A percentile compares a stretch with the other conserved stretches of the same genome.
phyloP scores from a whole-genome alignment of 306 rosid species.

The Biancaea sappan region DNA sequence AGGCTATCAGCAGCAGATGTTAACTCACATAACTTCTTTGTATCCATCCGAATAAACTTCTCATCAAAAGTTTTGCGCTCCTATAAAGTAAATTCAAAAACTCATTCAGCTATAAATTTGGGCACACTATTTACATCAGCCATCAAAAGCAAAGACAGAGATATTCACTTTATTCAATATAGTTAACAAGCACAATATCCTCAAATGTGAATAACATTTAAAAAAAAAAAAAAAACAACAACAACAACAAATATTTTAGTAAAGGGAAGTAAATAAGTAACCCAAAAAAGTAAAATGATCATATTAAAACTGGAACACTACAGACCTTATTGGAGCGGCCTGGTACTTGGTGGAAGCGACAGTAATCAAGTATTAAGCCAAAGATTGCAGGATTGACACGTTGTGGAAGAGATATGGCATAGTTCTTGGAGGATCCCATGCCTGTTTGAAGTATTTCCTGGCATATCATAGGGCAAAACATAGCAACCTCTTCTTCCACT shows the following conservation, averaged over 20 bases:
- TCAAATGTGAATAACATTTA: conserved; percentile 16
- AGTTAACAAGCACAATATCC: conserved; percentile 11
- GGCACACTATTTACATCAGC: conserved; percentile 20
- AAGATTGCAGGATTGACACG: conserved; percentile 78
- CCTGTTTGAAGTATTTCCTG: conserved; percentile 78
- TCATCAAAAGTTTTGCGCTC: conserved; percentile 79
- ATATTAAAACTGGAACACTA: conserved; percentile 22
- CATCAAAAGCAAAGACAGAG: conserved; percentile 18
- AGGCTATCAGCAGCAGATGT: conserved; percentile 92
- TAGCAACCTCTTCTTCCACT: conserved; percentile 91
- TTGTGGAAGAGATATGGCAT: conserved; percentile 87
- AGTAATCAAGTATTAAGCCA: conserved; percentile 83
- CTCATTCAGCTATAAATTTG: conserved; percentile 34
- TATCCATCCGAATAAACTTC: conserved; percentile 73
- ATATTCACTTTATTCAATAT: not conserved
- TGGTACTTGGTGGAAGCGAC: conserved; percentile 81
- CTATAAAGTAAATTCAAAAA: conserved; percentile 48
- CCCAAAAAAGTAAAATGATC: conserved; percentile 4
- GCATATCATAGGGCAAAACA: conserved; percentile 93
- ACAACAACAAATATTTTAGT: not conserved
- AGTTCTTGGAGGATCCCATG: conserved; percentile 83
- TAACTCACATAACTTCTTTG: conserved; percentile 82
- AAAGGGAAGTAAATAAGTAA: conserved; percentile 7
- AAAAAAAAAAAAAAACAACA: no score
- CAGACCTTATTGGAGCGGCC: conserved; percentile 86